A percentile compares a stretch with the other conserved stretches of the same genome.
These are phyloP conservation scores for Pharus latifolius DNA, from an alignment of 176 grass and related monocot species.

Conservation along the genomic window DNA sequence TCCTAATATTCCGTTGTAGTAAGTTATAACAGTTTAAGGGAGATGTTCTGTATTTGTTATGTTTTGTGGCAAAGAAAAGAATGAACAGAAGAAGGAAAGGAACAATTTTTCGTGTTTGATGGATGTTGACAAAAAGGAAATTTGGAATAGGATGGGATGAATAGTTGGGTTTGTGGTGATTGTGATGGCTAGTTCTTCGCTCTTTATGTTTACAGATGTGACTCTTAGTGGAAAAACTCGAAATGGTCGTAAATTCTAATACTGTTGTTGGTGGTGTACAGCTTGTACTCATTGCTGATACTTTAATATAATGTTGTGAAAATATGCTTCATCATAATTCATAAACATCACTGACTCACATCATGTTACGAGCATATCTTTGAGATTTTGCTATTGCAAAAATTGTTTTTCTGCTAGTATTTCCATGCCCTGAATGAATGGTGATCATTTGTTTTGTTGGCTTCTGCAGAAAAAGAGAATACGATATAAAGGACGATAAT, in stretches of 20 bases:
- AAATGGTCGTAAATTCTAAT: no score
- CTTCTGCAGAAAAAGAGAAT: constrained; percentile 43
- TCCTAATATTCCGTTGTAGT: no score
- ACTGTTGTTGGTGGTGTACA: not conserved
- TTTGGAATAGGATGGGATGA: not conserved
- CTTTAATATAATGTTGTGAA: not conserved
- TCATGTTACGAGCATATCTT: not conserved
- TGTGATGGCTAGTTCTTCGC: no score
- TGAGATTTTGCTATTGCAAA: not conserved
- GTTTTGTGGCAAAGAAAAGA: not conserved
- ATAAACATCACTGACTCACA: not conserved
- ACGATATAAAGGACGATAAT: constrained; percentile 39
- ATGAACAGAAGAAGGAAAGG: not conserved
- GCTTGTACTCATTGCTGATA: not conserved
- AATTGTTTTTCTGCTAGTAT: not conserved
- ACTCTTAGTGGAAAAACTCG: no score
- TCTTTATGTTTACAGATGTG: no score
- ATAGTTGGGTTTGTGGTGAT: not conserved
- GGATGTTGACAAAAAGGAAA: not conserved
- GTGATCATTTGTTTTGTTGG: not conserved
- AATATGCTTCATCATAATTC: not conserved
- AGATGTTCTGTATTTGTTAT: not conserved
- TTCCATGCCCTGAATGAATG: not conserved
- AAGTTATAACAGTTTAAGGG: not conserved
- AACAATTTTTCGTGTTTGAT: not conserved